Percentiles rank a stretch among this genome's conserved stretches.
These are phyloP conservation scores for Amanita pallidorosea DNA, from an alignment of 768 basidiomycete genomes.

Conservation along the genomic window DNA sequence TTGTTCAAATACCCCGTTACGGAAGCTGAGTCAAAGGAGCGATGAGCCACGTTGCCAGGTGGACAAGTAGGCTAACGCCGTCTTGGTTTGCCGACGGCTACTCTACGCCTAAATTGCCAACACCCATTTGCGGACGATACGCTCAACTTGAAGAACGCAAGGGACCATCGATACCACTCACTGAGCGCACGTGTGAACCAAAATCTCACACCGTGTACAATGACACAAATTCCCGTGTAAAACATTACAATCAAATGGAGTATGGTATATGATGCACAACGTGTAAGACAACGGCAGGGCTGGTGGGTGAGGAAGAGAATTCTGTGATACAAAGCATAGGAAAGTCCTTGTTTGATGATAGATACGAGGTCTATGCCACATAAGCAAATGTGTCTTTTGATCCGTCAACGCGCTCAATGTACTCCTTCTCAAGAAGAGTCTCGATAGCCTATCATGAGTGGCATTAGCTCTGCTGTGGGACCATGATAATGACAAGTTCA, in stretches of 20 bases:
- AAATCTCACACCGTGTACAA: too few relatives aligned
- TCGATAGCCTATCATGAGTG: constrained; percentile 64
- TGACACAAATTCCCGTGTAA: too few relatives aligned
- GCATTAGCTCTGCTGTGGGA: constrained; percentile 7
- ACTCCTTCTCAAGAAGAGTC: constrained; percentile 90
- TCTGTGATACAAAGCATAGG: constrained; percentile 2
- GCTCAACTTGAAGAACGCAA: too few relatives aligned
- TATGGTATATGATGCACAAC: constrained; percentile 3
- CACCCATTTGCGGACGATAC: too few relatives aligned
- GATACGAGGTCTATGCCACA: constrained; percentile 37
- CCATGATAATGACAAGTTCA: constrained; percentile 16
- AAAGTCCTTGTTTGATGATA: not conserved
- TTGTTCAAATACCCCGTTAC: too few relatives aligned
- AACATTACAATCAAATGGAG: constrained; percentile 1
- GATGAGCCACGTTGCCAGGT: too few relatives aligned
- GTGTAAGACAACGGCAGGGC: not conserved
- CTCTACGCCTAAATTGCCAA: too few relatives aligned
- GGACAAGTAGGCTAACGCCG: too few relatives aligned
- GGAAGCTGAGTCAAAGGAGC: too few relatives aligned
- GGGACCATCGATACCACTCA: too few relatives aligned
- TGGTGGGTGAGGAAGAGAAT: not conserved
- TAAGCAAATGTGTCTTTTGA: constrained; percentile 85
- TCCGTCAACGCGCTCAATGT: constrained; percentile 89
- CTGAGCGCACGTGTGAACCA: too few relatives aligned
- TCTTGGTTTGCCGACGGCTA: too few relatives aligned